Evolutionary conservation across 2,329 filamentous ascomycete species (phyloP), one percentile per base, ranked within the genome.

Genomic region (Ascochyta lentis): DNA sequence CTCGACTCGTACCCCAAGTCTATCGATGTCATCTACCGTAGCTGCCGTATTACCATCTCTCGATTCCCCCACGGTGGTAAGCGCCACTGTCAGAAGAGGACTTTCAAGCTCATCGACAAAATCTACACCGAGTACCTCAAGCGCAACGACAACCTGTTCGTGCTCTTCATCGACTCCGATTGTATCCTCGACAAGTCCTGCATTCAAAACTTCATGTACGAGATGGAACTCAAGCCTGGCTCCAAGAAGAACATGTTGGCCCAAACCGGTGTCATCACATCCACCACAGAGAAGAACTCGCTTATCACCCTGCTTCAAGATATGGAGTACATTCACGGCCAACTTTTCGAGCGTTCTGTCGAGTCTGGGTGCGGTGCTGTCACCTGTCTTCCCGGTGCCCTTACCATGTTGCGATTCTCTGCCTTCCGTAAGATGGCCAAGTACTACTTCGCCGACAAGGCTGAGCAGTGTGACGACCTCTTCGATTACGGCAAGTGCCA

Each of bases 401-500:
- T 98, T 64, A 98, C 94, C 0, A 96, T 97, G 80, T 81, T 99
- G 49, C 91, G 95, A 49, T 96, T 97, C 78, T 97, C 94, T 2
- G 95, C 95, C 5, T 98, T 99, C 78, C 86, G 93, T 54, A 89
- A 90, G 70, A 97, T 99, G 92, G 92, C 94, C 70, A 96, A 96
- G 72, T 96, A 96, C 78, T 98, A 99, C 78, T 99, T 99, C 75
- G 92, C 93, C 35, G 94, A 97, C 77, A 96, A 96, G 75, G 92
- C 92, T 4, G 94, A 96, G 75, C 90, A 96, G 71, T 96, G 92
- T 70, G 91, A 96, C 57, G 94, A 98, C 75, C 82, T 98, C 12
- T 99, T 99, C 71, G 94, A 99, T 73, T 98, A 94, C 72, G 92
- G 91, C 53, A 98, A 98, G 78, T 93, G 91, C 68, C 93, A 98